These are phyloP conservation scores for Eutrema yunnanense DNA, from an alignment of 345 rosid genomes.

Conservation along the genomic window DNA sequence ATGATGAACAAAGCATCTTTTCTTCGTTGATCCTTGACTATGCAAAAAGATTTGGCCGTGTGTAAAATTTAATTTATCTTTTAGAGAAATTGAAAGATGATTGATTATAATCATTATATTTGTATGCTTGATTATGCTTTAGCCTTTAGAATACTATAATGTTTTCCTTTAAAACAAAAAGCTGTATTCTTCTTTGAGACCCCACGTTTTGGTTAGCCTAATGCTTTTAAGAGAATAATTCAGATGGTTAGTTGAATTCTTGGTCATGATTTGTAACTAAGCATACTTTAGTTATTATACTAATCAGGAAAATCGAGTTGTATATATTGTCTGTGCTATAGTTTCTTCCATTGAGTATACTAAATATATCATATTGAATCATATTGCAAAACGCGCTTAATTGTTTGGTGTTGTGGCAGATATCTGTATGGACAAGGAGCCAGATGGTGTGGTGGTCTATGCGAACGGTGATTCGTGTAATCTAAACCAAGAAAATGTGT, in stretches of 20 bases:
- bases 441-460: conserved; percentile 49
- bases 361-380: not conserved
- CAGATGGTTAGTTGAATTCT: conserved; percentile 29
- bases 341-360: not conserved
- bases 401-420: conserved; percentile 50
- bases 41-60: conserved; percentile 23
- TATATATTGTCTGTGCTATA: conserved; percentile 4
- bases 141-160: conserved; percentile 1
- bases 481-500: conserved; percentile 37
- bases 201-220: conserved; percentile 27
- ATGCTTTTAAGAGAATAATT: conserved; percentile 22
- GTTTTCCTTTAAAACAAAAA: conserved; percentile 18
- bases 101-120: not conserved
- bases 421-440: conserved; percentile 81
- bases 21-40: conserved; percentile 24
- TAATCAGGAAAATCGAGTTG: not conserved
- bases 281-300: conserved; percentile 16
- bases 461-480: conserved; percentile 43
- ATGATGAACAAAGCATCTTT: conserved; percentile 25
- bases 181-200: conserved; percentile 21
- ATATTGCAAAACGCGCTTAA: conserved; percentile 20
- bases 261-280: conserved; percentile 26
- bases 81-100: not conserved
- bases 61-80: conserved; percentile 8
- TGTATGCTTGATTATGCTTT: conserved; percentile 4